Base-by-base conservation (phyloP, 768 basidiomycete genomes). In the Lentinus tigrinus region DNA sequence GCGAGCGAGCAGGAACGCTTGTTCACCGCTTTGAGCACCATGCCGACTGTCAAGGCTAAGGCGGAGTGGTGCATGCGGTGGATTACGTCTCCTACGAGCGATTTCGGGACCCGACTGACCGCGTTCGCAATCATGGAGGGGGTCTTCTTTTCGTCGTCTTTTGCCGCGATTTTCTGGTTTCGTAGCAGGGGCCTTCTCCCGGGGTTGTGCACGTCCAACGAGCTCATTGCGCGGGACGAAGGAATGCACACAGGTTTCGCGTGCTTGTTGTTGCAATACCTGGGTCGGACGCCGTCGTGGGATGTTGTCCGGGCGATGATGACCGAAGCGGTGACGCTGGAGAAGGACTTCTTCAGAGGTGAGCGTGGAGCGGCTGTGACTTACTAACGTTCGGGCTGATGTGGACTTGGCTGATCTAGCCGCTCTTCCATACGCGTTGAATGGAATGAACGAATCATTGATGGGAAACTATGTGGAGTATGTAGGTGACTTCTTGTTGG, bases 161-260 rank as follows among this genome's bases (percentile, higher is more conserved):
- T 78, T 62, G 75, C 78, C 19, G 75, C 47, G 34, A 79, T 82
- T 70, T 81, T 82, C 72, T 82, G 80, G 80, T 70, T 82, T 57
- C 81, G 81, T 74, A 81, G 81, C 74, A 71, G 81, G 23, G 81
- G 81, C 26, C 71, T 82, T 52, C 81, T 82, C 79, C 81, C 81
- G 38, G 81, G 80, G 42, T 70, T 82, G 46, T 81, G 80, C 19
- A 81, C 81, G 71, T 81, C 80, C 47, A 83, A 82, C 75, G 81
- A 83, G 71, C 73, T 83, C 66, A 83, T 82, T 72, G 78, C 76
- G 27, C 73, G 81, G 47, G 81, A 82, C 62, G 83, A 84, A 71
- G 80, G 78, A 63, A 74, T 81, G 55, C 80, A 81, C 72, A 80
- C 80, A 70, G 78, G 80, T 67, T 79, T 82, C 70, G 82, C 81